Conservation (phyloP, 169 alveolate species). For the Cardiosporidium cionae region DNA sequence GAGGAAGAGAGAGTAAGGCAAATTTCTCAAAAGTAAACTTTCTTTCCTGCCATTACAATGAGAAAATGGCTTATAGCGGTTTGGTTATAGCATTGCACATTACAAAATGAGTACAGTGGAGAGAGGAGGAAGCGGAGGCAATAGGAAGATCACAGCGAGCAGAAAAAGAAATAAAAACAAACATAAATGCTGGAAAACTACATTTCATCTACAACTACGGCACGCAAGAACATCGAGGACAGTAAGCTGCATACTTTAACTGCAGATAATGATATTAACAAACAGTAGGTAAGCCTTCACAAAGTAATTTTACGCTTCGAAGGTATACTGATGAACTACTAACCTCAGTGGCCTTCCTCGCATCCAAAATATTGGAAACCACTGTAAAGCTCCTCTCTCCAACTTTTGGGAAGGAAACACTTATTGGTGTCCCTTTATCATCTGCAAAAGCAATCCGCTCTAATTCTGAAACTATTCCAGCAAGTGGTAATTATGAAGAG, state of each 20-base stretch:
- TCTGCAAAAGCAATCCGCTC: neutral
- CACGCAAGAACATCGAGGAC: slow-evolving; percentile 22
- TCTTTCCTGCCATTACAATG: too few relatives aligned
- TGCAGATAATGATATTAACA: neutral
- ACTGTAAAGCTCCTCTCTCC: slow-evolving; percentile 38
- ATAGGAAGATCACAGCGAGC: neutral
- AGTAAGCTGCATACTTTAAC: neutral
- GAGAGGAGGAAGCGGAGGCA: slow-evolving; percentile 4
- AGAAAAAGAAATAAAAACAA: slow-evolving; percentile 11
- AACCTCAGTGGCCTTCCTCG: slow-evolving; percentile 33
- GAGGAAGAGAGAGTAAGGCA: too few relatives aligned
- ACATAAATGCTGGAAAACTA: slow-evolving; percentile 23
- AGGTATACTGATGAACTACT: slow-evolving; percentile 14
- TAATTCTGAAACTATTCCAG: neutral
- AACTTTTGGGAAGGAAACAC: slow-evolving; percentile 28
- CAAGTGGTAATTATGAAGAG: neutral
- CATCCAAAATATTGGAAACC: slow-evolving; percentile 44
- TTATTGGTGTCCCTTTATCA: neutral
- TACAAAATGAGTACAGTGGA: neutral
- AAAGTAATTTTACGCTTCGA: neutral
- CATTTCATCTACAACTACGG: slow-evolving; percentile 21
- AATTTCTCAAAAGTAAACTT: too few relatives aligned
- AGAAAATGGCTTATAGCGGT: too few relatives aligned
- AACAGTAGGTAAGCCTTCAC: too few relatives aligned
- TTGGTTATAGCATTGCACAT: too few relatives aligned